Conservation (phyloP, 2,329 filamentous ascomycete species). For the Bipolaris bicolor region DNA sequence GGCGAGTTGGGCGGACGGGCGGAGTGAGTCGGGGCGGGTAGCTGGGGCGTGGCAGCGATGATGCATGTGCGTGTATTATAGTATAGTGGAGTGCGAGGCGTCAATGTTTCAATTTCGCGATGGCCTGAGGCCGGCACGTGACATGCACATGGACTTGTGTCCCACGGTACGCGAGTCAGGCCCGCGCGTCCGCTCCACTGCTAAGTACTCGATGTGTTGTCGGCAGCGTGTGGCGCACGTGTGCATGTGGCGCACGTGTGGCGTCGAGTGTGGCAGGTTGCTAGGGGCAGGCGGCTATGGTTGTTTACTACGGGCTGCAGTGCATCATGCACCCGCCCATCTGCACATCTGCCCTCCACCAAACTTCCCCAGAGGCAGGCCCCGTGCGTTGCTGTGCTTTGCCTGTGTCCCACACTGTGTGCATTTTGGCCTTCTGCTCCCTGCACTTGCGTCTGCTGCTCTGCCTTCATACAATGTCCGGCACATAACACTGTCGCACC, state of each 20-base stretch:
- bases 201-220: too few relatives aligned
- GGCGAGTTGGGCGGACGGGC: slow-evolving; percentile 5
- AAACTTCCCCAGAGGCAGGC: slow-evolving; percentile 15
- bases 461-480: slow-evolving; percentile 31
- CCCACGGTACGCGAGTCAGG: slow-evolving; percentile 5
- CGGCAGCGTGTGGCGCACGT: neutral
- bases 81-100: neutral
- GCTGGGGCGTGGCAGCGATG: neutral
- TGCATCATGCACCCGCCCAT: slow-evolving; percentile 20
- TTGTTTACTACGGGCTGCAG: slow-evolving; percentile 17
- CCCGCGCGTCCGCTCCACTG: neutral
- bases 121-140: slow-evolving; percentile 13
- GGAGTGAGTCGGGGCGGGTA: slow-evolving; percentile 8
- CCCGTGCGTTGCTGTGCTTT: slow-evolving; percentile 27
- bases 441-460: neutral
- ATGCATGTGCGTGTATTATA: neutral
- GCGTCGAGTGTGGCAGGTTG: slow-evolving; percentile 14
- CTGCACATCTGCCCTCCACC: slow-evolving; percentile 20
- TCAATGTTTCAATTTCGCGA: slow-evolving; percentile 12
- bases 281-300: slow-evolving; percentile 16
- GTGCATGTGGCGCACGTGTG: neutral
- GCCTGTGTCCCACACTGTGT: slow-evolving; percentile 29
- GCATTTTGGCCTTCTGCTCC: slow-evolving; percentile 12
- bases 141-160: neutral
- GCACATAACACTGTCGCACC: slow-evolving; percentile 31